Evolutionary conservation across 108 stramenopile species (phyloP), one percentile per base, ranked within the genome.

Genomic region (Fragilariopsis cylindrus): DNA sequence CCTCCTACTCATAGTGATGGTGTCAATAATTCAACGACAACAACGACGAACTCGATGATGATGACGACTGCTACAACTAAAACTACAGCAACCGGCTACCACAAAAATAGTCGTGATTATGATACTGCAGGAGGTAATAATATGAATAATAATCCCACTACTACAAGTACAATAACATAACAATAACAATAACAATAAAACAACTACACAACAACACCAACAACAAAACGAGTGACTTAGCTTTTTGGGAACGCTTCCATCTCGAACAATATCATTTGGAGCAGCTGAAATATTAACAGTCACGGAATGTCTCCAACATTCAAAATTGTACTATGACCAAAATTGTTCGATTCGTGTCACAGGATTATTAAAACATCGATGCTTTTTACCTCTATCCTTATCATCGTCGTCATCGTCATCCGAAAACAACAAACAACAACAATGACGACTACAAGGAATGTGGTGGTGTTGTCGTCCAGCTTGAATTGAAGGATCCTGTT

Each of bases 271-370:
- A 2, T 75, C 74, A 4, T 62, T 74, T 44, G 69, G 70, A 7
- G 19, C 80, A 12, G 74, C 80, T 1, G 80, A 81, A 65, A 75
- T 81, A 43, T 48, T 81, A 47, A 81, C 80, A 4, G 66, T 81
- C 5, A 44, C 45, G 0, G 80, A 81, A 48, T 79, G 73, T 54
- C 4, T 74, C 44, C 50, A 19, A 8, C 58, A 72, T 47, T 62
- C 69, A 5, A 52, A 50, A 13, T 15, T 78, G 30, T 78, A 78
- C 57, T 9, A 30, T 40, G 18, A 60, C 2, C 58, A n/a, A 44
- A 49, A 47, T 12, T 50, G 40, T 9, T 40, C 77, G 5, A 65
- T 78, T 18, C 71, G 77, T 13, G 63, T 71, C 65, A 78, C 77
- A 16, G 77, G 77, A 18, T 53, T 18, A 2, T 6, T 65, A 3